Conservation (phyloP, 2,329 filamentous ascomycete species). For the Ophiocordyceps camponoti-leonardi region DNA sequence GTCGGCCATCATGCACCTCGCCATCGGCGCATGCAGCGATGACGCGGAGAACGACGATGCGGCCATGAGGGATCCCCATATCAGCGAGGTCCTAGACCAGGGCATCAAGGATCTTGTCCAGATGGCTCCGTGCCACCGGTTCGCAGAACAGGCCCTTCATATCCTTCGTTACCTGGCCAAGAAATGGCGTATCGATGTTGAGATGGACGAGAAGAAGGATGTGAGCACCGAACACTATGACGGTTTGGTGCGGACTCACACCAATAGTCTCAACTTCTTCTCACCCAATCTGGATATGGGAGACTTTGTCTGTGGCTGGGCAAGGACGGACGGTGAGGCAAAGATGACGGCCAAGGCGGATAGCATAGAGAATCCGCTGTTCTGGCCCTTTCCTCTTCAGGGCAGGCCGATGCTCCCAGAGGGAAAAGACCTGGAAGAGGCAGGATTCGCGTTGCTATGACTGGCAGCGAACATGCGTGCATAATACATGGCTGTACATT, state of each 20-base stretch:
- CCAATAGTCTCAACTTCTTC: constrained; percentile 40
- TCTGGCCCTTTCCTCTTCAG: constrained; percentile 45
- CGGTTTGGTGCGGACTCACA: constrained; percentile 26
- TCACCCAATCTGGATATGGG: constrained; percentile 28
- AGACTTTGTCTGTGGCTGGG: constrained; percentile 33
- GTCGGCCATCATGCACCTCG: constrained; percentile 42
- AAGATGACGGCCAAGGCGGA: constrained; percentile 14
- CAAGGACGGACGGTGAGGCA: constrained; percentile 3
- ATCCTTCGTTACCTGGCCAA: constrained; percentile 39
- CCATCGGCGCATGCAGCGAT: constrained; percentile 23
- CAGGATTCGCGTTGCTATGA: constrained; percentile 30
- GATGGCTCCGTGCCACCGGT: constrained; percentile 44
- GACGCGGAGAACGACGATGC: constrained; percentile 9
- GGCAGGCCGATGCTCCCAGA: constrained; percentile 34
- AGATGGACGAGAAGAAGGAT: constrained; percentile 15
- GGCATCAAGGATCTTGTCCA: constrained; percentile 40
- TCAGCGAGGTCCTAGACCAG: constrained; percentile 28
- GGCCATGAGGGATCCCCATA: constrained; percentile 19
- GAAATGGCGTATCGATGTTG: constrained; percentile 40
- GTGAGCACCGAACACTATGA: constrained; percentile 19
- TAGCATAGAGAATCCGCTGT: constrained; percentile 33
- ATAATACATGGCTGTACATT: background rate
- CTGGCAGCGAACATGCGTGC: background rate
- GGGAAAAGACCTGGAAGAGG: constrained; percentile 28
- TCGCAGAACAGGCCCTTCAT: constrained; percentile 41